phyloP scores from a whole-genome alignment of 306 rosid genomes.

The Castanea sativa region DNA sequence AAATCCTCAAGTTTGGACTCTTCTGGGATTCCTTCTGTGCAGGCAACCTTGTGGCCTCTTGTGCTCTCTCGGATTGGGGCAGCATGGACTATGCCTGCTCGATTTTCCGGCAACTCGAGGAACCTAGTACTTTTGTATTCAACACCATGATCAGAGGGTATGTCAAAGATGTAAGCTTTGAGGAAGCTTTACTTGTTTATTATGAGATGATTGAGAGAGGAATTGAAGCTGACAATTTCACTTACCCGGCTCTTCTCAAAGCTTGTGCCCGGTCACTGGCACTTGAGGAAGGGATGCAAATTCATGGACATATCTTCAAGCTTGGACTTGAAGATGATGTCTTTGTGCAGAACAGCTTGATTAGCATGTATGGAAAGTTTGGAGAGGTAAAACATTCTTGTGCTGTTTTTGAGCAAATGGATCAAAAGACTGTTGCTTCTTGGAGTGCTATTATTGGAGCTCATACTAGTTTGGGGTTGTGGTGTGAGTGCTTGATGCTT shows the following conservation, averaged over 20 bases:
- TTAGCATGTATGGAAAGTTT: constrained; percentile 76
- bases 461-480: constrained; percentile 58
- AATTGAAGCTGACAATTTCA: constrained; percentile 65
- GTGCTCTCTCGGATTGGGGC: constrained; percentile 77
- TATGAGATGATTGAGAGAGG: constrained; percentile 60
- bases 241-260: constrained; percentile 69
- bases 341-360: constrained; percentile 77
- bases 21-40: constrained; percentile 58
- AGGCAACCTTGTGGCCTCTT: constrained; percentile 67
- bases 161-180: constrained; percentile 45
- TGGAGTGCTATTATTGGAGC: constrained; percentile 88
- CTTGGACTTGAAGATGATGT: constrained; percentile 58
- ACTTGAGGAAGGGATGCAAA: constrained; percentile 52
- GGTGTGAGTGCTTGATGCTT: constrained; percentile 66
- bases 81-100: constrained; percentile 92
- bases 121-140: constrained; percentile 65
- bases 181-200: constrained; percentile 52
- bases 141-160: constrained; percentile 72
- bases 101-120: constrained; percentile 59
- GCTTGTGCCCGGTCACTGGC: constrained; percentile 56
- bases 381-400: constrained; percentile 37
- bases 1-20: constrained; percentile 57
- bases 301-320: constrained; percentile 69
- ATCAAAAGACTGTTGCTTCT: constrained; percentile 64
- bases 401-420: constrained; percentile 49